Evolutionary conservation across 1,284 basidiomycete genomes (phyloP).

Genomic region (Lentinula novae-zelandiae): DNA sequence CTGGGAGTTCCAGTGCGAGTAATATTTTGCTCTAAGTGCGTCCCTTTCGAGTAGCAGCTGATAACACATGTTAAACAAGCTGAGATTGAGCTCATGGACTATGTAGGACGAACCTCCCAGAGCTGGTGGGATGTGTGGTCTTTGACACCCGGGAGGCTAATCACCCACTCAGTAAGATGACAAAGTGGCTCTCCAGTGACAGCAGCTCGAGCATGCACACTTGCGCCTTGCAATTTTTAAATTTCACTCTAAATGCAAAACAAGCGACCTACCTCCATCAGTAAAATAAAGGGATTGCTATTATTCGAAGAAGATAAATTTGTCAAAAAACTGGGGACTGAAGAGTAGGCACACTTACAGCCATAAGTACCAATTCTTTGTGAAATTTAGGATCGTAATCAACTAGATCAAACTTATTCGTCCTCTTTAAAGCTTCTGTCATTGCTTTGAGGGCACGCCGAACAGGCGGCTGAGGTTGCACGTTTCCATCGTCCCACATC

Average conservation of each 20-base stretch:
- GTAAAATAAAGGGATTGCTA: constrained; percentile 22
- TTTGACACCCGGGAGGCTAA: constrained; percentile 22
- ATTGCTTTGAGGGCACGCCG: constrained; percentile 34
- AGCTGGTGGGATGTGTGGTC: constrained; percentile 21
- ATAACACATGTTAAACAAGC: too few relatives aligned
- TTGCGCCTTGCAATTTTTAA: constrained; percentile 5
- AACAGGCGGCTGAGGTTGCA: constrained; percentile 43
- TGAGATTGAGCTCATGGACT: too few relatives aligned
- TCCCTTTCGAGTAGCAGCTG: constrained; percentile 18
- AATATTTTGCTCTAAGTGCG: constrained; percentile 22
- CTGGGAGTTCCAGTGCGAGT: constrained; percentile 24
- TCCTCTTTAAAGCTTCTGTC: constrained; percentile 32
- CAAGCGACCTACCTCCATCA: constrained; percentile 20
- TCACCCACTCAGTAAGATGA: constrained; percentile 27
- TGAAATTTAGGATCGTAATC: constrained; percentile 36
- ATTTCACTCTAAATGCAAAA: neutral
- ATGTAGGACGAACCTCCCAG: constrained; percentile 25
- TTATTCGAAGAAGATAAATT: neutral
- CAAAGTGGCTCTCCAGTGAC: constrained; percentile 26
- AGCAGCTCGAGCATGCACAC: constrained; percentile 18
- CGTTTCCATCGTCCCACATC: constrained; percentile 42
- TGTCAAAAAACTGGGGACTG: neutral
- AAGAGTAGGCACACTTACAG: constrained; percentile 22
- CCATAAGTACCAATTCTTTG: constrained; percentile 28
- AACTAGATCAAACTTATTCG: constrained; percentile 37